phyloP scores from a whole-genome alignment of 805 yeast genomes.

The Wickerhamomyces canadensis region DNA sequence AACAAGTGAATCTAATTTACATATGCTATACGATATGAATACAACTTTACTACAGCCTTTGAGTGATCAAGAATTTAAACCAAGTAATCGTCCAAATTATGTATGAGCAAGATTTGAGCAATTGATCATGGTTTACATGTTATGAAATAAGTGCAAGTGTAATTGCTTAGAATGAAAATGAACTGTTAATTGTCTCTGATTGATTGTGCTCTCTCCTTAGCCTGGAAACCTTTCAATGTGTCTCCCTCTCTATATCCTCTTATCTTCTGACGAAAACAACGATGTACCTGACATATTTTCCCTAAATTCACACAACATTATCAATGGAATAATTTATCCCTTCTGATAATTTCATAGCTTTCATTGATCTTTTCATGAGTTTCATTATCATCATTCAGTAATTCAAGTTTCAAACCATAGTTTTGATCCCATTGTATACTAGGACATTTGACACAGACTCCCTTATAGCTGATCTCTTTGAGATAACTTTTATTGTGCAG shows the following conservation, averaged over 20 bases:
- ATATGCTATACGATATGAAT: no score
- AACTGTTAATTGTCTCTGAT: no score
- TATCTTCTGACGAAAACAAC: no score
- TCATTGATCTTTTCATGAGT: constrained; percentile 35
- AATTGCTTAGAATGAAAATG: background rate
- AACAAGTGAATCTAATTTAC: constrained; percentile 9
- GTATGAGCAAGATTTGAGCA: no score
- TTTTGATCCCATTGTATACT: constrained; percentile 20
- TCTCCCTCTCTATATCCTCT: no score
- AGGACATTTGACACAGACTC: constrained; percentile 20
- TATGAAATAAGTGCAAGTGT: no score
- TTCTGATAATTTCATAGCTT: constrained; percentile 22
- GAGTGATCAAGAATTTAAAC: no score
- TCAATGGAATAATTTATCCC: constrained; percentile 18
- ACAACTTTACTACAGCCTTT: no score
- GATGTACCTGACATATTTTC: background rate
- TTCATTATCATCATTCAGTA: constrained; percentile 42
- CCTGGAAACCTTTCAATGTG: no score
- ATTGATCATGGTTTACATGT: no score
- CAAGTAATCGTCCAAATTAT: no score
- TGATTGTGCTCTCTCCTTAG: no score
- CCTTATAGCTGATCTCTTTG: constrained; percentile 23
- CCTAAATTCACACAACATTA: background rate
- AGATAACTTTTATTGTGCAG: constrained; percentile 15
- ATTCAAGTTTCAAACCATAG: constrained; percentile 23